Base-by-base conservation (phyloP, 352 stramenopile genomes). In the Phytophthora podocarpi region DNA sequence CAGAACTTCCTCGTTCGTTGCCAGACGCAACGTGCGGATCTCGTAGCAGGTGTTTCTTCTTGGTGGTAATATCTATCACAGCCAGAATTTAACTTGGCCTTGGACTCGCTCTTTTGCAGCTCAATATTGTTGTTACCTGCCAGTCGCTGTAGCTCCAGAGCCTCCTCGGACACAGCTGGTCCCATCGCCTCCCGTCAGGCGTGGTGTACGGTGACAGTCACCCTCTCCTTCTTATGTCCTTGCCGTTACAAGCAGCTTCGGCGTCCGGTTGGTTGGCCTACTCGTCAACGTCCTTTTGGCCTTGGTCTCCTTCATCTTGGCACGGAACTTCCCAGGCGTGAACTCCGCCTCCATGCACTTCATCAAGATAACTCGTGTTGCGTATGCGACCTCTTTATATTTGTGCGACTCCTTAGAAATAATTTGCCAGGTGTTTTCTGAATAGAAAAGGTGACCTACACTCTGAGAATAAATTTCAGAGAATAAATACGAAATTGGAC, bases 41-140 rank as follows among this genome's bases (percentile, higher is more conserved):
- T 85, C 63, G 42, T 80, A 87, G 76, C 54, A 93, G 63, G 48
- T 87, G 66, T 68, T 88, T 77, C 77, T 92, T 91, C 64, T 78
- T 90, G 59, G 79, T 89, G 34, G 84, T 89, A 47, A 82, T 95
- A 63, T 95, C 86, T 70, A 90, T 91, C 40, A 95, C 72, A 7
- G 86, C 83, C 27, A 93, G 74, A 66, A 70, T n/a, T n/a, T n/a
- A 84, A 93, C 69, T 80, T 83, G 39, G 74, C 78, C 56, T 78
- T 74, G 21, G 70, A 72, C 57, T 79, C 59, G 49, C 75, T 91
- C 71, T 89, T 90, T 37, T 86, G 80, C 58, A 80, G 53, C 43
- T 64, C 58, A 21, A 95, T 67, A 65, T 83, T 85, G 66, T 92
- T 91, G 57, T 93, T 91, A 27, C 60, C 47, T 16, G 86, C 86